Base-by-base conservation (phyloP, 140 eudicot genomes). In the Ambrosia hybrid region DNA sequence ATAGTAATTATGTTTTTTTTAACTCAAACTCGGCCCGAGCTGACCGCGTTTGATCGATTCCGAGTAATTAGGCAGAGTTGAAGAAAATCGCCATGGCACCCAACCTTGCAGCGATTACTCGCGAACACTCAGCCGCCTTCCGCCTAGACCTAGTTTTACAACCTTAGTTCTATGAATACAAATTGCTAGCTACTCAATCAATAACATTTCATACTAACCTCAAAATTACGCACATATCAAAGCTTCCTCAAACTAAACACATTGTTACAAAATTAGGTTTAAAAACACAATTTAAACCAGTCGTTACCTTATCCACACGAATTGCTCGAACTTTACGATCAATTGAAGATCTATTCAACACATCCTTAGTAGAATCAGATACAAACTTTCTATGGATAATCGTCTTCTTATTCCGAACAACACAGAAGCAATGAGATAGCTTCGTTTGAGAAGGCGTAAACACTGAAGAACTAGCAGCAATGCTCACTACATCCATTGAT, bases 401-500 rank as follows among this genome's bases (percentile, higher is more conserved):
- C 71, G 69, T 57, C 80, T 65, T 75, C 77, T 63, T 49, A 62
- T 69, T 70, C 14, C 14, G 59, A 43, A 49, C 1, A 33, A 70
- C 8, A 65, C 51, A 26, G 21, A 34, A 73, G 71, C 63, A 51
- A 49, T 73, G 64, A 55, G 63, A 63, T 5, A 16, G 1, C 63
- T 73, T 73, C 16, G 78, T 15, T 17, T 10, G 64, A 21, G 65
- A 55, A 12, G 15, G 11, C 49, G 62, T 17, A 49, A 30, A 58
- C 11, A 67, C 62, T 2, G 75, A 39, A 58, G 26, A 21, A 21
- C 45, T 76, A 61, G 57, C 74, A 26, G 80, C 41, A 68, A 69
- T n/a, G 9, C 80, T 57, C 37, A 38, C n/a, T 37, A 58, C 39
- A 5, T 76, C 80, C 80, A 76, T 76, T 53, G 80, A 45, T 67